Percentiles rank a stretch among this genome's conserved stretches.
Conservation (phyloP, 768 basidiomycete species). For the Stropharia rugosoannulata region DNA sequence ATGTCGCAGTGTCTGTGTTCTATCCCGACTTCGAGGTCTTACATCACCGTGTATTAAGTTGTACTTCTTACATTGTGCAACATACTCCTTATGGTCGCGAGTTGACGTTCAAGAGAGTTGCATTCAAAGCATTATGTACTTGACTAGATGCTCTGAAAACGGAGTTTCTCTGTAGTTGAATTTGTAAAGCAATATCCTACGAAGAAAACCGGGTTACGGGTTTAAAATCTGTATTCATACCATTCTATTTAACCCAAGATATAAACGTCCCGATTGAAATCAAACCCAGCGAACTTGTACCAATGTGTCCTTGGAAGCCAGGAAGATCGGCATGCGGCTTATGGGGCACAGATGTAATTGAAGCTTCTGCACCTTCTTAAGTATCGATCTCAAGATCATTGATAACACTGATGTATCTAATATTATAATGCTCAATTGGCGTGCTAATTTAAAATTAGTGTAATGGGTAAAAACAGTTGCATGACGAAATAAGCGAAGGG, state of each 20-base stretch:
- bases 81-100: too few relatives aligned
- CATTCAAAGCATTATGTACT: too few relatives aligned
- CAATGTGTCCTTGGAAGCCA: neutral
- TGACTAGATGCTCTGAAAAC: too few relatives aligned
- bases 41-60: too few relatives aligned
- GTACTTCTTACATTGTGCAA: too few relatives aligned
- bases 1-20: too few relatives aligned
- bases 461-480: conserved; percentile 7
- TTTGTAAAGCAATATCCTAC: neutral
- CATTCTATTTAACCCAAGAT: conserved; percentile 1
- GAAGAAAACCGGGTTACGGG: neutral
- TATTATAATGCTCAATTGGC: conserved; percentile 3
- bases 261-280: neutral
- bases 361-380: conserved; percentile 2
- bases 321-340: conserved; percentile 25
- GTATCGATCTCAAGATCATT: conserved; percentile 7
- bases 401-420: conserved; percentile 1
- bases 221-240: neutral
- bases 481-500: conserved; percentile 1
- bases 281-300: conserved; percentile 19
- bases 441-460: conserved; percentile 5
- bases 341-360: conserved; percentile 25
- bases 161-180: neutral
- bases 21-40: too few relatives aligned
- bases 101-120: too few relatives aligned